Percentiles rank a stretch among this genome's conserved stretches.
These are phyloP conservation scores for Leccinum ochraceum DNA, from an alignment of 768 basidiomycete genomes.

Conservation along the genomic window DNA sequence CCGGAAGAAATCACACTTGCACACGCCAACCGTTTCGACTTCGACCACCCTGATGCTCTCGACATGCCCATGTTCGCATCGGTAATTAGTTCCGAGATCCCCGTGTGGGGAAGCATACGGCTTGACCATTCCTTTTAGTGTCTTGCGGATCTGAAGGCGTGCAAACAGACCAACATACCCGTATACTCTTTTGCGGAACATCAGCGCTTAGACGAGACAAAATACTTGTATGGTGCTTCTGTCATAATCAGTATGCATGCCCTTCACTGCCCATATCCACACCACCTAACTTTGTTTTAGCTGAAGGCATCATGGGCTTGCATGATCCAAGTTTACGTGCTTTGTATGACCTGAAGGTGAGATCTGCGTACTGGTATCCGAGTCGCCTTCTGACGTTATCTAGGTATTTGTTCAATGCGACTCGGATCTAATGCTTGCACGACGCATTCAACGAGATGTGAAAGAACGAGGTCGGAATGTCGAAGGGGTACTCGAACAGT, in stretches of 20 bases:
- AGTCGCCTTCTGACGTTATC: not conserved
- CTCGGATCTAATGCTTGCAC: conserved; percentile 95
- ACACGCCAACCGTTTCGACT: conserved; percentile 76
- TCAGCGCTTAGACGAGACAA: conserved; percentile 74
- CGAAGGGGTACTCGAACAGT: conserved; percentile 89
- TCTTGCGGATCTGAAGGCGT: conserved; percentile 79
- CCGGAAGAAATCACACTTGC: conserved; percentile 83
- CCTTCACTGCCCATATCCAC: not conserved
- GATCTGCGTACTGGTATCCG: conserved; percentile 6
- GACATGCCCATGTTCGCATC: conserved; percentile 86
- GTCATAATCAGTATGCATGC: conserved; percentile 73
- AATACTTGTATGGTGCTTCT: conserved; percentile 91
- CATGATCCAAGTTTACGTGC: conserved; percentile 76
- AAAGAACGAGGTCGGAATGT: conserved; percentile 85
- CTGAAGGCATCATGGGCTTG: conserved; percentile 91
- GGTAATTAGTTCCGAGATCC: conserved; percentile 43
- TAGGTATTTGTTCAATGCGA: conserved; percentile 92
- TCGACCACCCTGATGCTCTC: conserved; percentile 92
- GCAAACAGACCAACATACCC: conserved; percentile 85
- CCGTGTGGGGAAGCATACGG: not conserved
- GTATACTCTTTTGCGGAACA: conserved; percentile 94
- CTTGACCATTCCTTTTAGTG: conserved; percentile 51
- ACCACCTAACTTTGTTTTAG: conserved; percentile 34
- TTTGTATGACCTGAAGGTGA: conserved; percentile 89
- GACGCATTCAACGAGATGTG: conserved; percentile 85